Base-by-base conservation (phyloP, 169 alveolate genomes). In the Plasmodium blacklocki region DNA sequence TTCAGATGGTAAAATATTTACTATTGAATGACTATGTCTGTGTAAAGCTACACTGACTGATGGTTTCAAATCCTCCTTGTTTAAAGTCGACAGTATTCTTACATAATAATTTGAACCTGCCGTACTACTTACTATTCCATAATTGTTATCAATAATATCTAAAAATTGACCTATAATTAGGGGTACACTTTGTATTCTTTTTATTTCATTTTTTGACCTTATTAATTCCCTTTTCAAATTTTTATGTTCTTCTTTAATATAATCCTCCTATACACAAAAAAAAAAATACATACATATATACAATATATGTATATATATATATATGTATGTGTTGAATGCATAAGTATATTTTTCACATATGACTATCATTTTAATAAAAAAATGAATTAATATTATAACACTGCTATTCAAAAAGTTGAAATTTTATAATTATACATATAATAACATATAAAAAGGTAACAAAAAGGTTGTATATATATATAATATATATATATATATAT, bases 41-140 rank as follows among this genome's bases (percentile, higher is more conserved):
- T 99, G 99, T 66, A 99, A 95, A 8, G 99, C 99, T 43, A 98
- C 99, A 67, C 99, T 96, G 50, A 99, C 97, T 72, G 98, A 97
- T 9, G 99, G 99, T 91, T 98, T 98, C 64, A 99, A 94, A 64
- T 95, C 97, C 91, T 99, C 99, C 93, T 99, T 90, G 92, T 99
- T 98, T n/a, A 99, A 95, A 14, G 99, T 99, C 8, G 99, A 97
- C 50, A 99, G 93, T 12, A 99, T 99, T 66, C 99, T 93, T 6
- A 99, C 99, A 93, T 98, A 97, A 75, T 98, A 98, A 90, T 97
- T 98, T 23, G 99, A 94, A 7, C 99, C 99, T 14, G 99, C 98
- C 11, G 99, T 97, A 23, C 99, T 94, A 52, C 98, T 95, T 23
- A 98, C 99, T 9, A 99, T 97, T 15, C 99, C 99, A 93, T 99